phyloP scores from a whole-genome alignment of 2,329 filamentous ascomycete genomes.

The Fusarium neocosmosporiellum region DNA sequence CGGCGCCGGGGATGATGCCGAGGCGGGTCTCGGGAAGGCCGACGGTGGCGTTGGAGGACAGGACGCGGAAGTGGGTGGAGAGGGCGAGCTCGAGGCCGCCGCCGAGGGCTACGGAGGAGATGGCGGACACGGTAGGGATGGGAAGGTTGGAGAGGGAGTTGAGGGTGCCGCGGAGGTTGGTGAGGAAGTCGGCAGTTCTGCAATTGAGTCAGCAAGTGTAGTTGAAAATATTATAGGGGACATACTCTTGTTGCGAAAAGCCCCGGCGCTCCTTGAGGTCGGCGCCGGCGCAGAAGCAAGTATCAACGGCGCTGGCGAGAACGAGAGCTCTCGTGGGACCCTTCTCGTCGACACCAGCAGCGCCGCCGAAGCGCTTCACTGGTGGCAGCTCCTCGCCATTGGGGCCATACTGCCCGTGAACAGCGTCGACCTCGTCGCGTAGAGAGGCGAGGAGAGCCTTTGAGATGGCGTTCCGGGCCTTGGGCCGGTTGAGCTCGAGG shows the following conservation, averaged over 20 bases:
- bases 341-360: constrained; percentile 56
- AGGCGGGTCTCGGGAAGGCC: constrained; percentile 92
- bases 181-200: constrained; percentile 84
- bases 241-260: constrained; percentile 83
- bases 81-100: constrained; percentile 95
- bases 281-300: constrained; percentile 92
- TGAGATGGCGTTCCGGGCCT: constrained; percentile 92
- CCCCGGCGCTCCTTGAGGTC: constrained; percentile 88
- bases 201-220: constrained; percentile 2
- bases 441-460: constrained; percentile 78
- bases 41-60: constrained; percentile 81
- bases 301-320: constrained; percentile 85
- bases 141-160: constrained; percentile 77
- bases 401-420: constrained; percentile 72
- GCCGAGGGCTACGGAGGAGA: constrained; percentile 87
- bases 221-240: constrained; percentile 17
- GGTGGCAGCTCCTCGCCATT: constrained; percentile 63
- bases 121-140: constrained; percentile 89
- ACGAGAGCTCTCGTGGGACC: constrained; percentile 82
- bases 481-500: constrained; percentile 86
- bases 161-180: constrained; percentile 80
- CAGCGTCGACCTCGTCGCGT: constrained; percentile 75
- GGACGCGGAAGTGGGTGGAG: constrained; percentile 88
- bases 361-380: constrained; percentile 57
- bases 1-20: constrained; percentile 94